Evolutionary conservation across 1,139 yeast genomes (phyloP).

Genomic region (Magnusiomyces ingens): DNA sequence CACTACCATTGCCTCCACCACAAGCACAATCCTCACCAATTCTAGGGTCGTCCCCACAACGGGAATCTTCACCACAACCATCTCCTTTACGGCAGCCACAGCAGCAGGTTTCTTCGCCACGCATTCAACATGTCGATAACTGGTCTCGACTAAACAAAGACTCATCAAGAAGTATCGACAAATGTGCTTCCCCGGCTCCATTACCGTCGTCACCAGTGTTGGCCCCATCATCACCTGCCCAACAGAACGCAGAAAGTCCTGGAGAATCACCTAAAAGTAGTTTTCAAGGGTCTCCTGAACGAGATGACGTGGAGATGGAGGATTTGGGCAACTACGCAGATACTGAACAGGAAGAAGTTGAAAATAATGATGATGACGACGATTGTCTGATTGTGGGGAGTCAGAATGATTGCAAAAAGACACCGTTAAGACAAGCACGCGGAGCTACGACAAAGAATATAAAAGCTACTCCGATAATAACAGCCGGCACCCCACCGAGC

Average conservation of each 20-base stretch:
- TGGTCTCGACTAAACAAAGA: not conserved
- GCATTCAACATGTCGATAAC: not conserved
- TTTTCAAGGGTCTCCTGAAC: not conserved
- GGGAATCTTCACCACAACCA: not conserved
- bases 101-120: not conserved
- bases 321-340: not conserved
- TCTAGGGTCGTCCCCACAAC: not conserved
- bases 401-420: no score
- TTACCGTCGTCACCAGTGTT: not conserved
- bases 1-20: not conserved
- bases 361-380: not conserved
- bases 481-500: no score
- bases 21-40: not conserved
- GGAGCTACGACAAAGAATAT: no score
- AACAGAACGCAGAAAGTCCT: not conserved
- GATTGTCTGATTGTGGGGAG: no score
- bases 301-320: not conserved
- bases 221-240: not conserved
- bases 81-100: not conserved
- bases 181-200: not conserved
- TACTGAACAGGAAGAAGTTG: not conserved
- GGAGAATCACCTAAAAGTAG: not conserved
- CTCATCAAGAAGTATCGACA: not conserved
- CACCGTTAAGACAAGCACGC: no score
- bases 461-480: no score